phyloP scores from a whole-genome alignment of 805 yeast genomes.

The Ogataea wickerhamii region DNA sequence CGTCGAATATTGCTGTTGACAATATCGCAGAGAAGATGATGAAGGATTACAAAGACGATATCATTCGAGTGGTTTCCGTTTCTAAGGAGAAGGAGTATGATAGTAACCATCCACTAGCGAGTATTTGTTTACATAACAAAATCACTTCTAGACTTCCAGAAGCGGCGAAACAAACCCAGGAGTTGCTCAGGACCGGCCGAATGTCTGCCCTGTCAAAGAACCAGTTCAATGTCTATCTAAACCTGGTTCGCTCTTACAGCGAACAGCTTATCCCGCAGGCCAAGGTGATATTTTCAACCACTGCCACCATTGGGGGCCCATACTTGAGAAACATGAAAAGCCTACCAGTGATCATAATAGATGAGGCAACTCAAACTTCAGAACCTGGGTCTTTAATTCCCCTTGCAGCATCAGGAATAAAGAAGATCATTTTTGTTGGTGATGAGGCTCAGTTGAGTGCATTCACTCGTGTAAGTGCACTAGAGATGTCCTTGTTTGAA shows the following conservation, averaged over 20 bases:
- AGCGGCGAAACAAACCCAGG: conserved; percentile 39
- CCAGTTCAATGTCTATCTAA: conserved; percentile 48
- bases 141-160: conserved; percentile 48
- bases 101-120: conserved; percentile 49
- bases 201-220: conserved; percentile 38
- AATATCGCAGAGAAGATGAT: conserved; percentile 69
- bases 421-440: conserved; percentile 69
- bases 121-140: conserved; percentile 63
- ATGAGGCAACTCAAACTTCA: conserved; percentile 74
- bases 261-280: conserved; percentile 58
- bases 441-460: conserved; percentile 74
- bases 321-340: conserved; percentile 49
- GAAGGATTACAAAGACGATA: conserved; percentile 44
- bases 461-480: conserved; percentile 62
- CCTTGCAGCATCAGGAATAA: conserved; percentile 62
- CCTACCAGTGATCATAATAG: conserved; percentile 67
- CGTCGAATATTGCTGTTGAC: conserved; percentile 72
- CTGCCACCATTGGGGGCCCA: conserved; percentile 68
- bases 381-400: conserved; percentile 73
- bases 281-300: conserved; percentile 67
- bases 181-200: conserved; percentile 42
- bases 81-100: conserved; percentile 62
- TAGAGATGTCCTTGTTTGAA: conserved; percentile 67
- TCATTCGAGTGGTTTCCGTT: conserved; percentile 55
- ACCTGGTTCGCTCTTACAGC: conserved; percentile 41